Conservation (phyloP, 2,329 filamentous ascomycete species). For the Aspergillus sp. region DNA sequence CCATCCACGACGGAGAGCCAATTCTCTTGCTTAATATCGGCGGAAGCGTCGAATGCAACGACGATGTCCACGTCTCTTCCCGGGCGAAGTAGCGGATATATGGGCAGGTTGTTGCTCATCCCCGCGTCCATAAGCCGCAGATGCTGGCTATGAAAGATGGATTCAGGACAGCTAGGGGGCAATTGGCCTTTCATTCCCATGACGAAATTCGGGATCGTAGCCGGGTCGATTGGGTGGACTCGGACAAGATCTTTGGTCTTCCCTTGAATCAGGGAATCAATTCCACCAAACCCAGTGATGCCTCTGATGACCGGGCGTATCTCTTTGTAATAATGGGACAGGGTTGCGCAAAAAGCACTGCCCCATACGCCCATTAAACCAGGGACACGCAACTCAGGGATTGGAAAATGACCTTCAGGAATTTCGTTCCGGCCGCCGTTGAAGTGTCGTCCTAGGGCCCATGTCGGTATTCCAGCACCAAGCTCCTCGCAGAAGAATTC, state of each 20-base stretch:
- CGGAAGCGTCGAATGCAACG: slow-evolving; percentile 90
- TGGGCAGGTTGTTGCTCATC: slow-evolving; percentile 97
- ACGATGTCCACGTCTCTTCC: slow-evolving; percentile 87
- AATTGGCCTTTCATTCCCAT: slow-evolving; percentile 76
- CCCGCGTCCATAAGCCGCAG: slow-evolving; percentile 92
- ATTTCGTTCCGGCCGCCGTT: slow-evolving; percentile 66
- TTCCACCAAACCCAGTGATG: slow-evolving; percentile 69
- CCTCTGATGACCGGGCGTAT: slow-evolving; percentile 77
- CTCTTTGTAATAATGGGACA: slow-evolving; percentile 95
- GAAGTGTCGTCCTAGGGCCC: slow-evolving; percentile 85
- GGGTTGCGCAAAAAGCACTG: slow-evolving; percentile 90
- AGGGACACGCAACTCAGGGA: slow-evolving; percentile 82
- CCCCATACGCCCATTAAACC: slow-evolving; percentile 93
- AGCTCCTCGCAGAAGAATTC: slow-evolving; percentile 96
- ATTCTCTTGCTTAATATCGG: slow-evolving; percentile 90
- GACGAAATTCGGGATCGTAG: slow-evolving; percentile 84
- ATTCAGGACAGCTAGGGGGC: slow-evolving; percentile 73
- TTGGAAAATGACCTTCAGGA: slow-evolving; percentile 62
- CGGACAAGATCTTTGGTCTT: slow-evolving; percentile 83
- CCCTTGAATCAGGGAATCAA: slow-evolving; percentile 81
- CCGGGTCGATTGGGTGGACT: slow-evolving; percentile 92
- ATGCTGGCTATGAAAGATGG: slow-evolving; percentile 68
- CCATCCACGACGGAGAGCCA: slow-evolving; percentile 93
- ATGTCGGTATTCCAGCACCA: slow-evolving; percentile 86
- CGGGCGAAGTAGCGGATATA: slow-evolving; percentile 87